Evolutionary conservation across 2,329 filamentous ascomycete species (phyloP).

Genomic region (Dendrostoma leiphaemia): DNA sequence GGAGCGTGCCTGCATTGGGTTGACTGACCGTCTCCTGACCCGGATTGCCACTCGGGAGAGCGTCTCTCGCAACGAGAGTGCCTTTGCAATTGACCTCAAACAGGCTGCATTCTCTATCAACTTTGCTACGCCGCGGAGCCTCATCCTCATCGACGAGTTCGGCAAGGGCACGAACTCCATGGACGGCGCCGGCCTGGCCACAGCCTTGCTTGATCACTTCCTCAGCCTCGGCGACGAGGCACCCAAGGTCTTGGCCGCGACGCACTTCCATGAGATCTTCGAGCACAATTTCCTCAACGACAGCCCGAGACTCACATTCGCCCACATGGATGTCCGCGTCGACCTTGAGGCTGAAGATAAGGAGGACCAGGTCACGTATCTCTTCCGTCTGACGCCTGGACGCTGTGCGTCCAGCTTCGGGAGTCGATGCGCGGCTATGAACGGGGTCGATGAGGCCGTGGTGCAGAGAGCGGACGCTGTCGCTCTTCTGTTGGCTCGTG

Average conservation of each 20-base stretch:
- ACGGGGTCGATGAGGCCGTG: conserved; percentile 72
- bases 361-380: conserved; percentile 67
- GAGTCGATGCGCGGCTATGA: conserved; percentile 79
- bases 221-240: conserved; percentile 40
- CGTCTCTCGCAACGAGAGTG: conserved; percentile 56
- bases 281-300: conserved; percentile 56
- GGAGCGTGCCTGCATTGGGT: conserved; percentile 68
- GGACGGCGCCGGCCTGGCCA: conserved; percentile 58
- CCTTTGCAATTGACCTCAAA: conserved; percentile 76
- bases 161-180: conserved; percentile 60
- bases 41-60: conserved; percentile 74
- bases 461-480: conserved; percentile 75
- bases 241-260: conserved; percentile 60
- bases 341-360: conserved; percentile 47
- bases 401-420: conserved; percentile 81
- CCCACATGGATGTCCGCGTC: conserved; percentile 70
- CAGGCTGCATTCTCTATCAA: conserved; percentile 78
- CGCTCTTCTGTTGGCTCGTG: conserved; percentile 62
- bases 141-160: conserved; percentile 93
- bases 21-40: conserved; percentile 92
- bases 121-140: conserved; percentile 70
- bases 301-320: conserved; percentile 54
- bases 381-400: conserved; percentile 69
- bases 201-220: conserved; percentile 58
- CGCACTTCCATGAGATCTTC: conserved; percentile 71